Conservation (phyloP, 768 basidiomycete genomes). For the Leccinellum luteum region DNA sequence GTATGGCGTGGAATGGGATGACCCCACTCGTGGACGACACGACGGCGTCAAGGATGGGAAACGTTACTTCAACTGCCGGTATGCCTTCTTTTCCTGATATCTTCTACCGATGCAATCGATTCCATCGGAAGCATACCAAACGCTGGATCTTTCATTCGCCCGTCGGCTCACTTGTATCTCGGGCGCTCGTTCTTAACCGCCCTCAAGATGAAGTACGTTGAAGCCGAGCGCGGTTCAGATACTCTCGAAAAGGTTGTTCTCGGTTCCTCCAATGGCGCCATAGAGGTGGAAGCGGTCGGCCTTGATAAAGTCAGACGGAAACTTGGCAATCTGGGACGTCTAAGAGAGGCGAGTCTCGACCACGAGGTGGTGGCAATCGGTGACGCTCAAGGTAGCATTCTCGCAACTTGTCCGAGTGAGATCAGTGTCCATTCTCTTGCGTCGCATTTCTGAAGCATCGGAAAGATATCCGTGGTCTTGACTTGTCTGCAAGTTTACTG, state of each 20-base stretch:
- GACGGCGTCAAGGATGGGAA: slow-evolving; percentile 76
- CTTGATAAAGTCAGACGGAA: slow-evolving; percentile 76
- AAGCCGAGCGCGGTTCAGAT: slow-evolving; percentile 48
- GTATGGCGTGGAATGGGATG: slow-evolving; percentile 99
- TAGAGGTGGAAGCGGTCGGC: slow-evolving; percentile 83
- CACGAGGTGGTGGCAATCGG: slow-evolving; percentile 57
- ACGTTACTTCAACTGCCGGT: slow-evolving; percentile 80
- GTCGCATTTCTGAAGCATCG: slow-evolving; percentile 12
- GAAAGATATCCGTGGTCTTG: slow-evolving; percentile 72
- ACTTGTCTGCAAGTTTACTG: slow-evolving; percentile 76
- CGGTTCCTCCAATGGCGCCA: slow-evolving; percentile 79
- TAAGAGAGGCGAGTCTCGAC: slow-evolving; percentile 83
- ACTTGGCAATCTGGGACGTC: slow-evolving; percentile 58
- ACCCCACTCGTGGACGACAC: slow-evolving; percentile 80
- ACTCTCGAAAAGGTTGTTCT: slow-evolving; percentile 64
- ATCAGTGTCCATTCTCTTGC: slow-evolving; percentile 5
- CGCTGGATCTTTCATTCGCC: slow-evolving; percentile 81
- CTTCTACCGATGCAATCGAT: slow-evolving; percentile 7
- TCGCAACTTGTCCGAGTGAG: slow-evolving; percentile 67
- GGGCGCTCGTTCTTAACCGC: slow-evolving; percentile 76
- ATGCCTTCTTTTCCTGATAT: slow-evolving; percentile 22
- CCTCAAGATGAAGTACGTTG: slow-evolving; percentile 75
- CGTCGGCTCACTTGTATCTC: slow-evolving; percentile 50
- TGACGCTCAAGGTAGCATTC: slow-evolving; percentile 48
- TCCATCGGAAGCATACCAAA: slow-evolving; percentile 46